Evolutionary conservation across 148 eudicot genomes (phyloP), one percentile per base, ranked within the genome.

Genomic region (Camellia granthamiana): DNA sequence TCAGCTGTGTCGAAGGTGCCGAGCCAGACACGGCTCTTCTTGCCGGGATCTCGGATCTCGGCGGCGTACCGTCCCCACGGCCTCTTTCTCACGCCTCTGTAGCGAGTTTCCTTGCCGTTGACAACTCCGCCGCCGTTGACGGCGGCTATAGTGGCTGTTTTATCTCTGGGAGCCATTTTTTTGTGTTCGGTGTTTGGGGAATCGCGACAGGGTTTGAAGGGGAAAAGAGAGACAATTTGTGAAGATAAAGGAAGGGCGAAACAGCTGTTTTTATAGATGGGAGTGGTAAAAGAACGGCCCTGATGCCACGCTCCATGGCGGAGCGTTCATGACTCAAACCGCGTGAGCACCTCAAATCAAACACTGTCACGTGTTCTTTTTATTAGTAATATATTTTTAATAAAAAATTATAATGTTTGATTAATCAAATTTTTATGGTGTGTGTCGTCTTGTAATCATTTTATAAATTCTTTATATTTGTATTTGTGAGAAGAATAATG

Each of bases 11-110:
- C 89, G 56, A 86, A 86, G 30, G 89, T 86, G 1, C 89, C 89
- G 0, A 86, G 89, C 89, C 89, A 86, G 71, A 86, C 89, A 42
- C 89, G 84, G 63, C 73, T 76, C 79, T 86, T 86, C 77, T 69
- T 79, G 54, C 68, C 70, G 7, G 88, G 88, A 75, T 86, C 88
- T 0, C 88, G 67, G 78, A 86, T 86, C 84, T 86, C 88, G 7
- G 88, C 88, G 8, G 88, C 88, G 68, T 86, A 86, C 7, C 88
- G 76, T 14, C 88, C 88, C 88, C 88, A 86, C 2, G 88, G 88
- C 23, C 88, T 52, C 81, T 86, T 86, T 0, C 88, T 54, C 16
- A 86, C 88, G 63, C 88, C 88, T 42, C 88, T 51, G 73, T 74
- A 86, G 0, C 84, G 83, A 7, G 75, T 11, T 78, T 84, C 86